Percentiles rank a stretch among this genome's conserved stretches.
Conservation (phyloP, 1,284 basidiomycete genomes). For the Cutaneotrichosporon cyanovorans region DNA sequence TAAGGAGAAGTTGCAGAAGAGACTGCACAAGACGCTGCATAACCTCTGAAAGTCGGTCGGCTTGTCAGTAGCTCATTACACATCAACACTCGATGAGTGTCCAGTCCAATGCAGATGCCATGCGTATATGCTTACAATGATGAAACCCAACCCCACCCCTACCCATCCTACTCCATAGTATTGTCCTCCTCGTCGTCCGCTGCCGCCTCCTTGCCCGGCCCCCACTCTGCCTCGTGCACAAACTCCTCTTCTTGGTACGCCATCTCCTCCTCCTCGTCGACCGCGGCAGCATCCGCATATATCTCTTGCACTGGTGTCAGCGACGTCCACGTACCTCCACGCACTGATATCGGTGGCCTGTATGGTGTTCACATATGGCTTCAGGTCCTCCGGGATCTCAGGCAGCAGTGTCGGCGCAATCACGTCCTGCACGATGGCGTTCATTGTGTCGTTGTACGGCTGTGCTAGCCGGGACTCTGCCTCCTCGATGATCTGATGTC, state of each 20-base stretch:
- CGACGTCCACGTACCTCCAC: neutral
- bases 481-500: constrained; percentile 73
- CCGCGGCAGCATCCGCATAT: constrained; percentile 23
- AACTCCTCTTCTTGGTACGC: constrained; percentile 36
- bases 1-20: too few relatives aligned
- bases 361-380: constrained; percentile 19
- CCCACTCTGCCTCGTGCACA: constrained; percentile 41
- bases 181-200: constrained; percentile 33
- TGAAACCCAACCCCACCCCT: constrained; percentile 1
- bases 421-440: constrained; percentile 60
- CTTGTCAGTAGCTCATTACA: too few relatives aligned
- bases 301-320: constrained; percentile 17
- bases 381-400: constrained; percentile 20
- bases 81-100: too few relatives aligned
- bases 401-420: constrained; percentile 25
- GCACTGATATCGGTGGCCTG: constrained; percentile 13
- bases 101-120: too few relatives aligned
- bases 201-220: constrained; percentile 32
- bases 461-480: constrained; percentile 63
- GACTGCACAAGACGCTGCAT: too few relatives aligned
- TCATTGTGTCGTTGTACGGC: constrained; percentile 55
- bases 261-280: constrained; percentile 28
- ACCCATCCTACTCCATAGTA: constrained; percentile 10
- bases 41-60: too few relatives aligned
- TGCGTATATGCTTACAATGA: too few relatives aligned